Evolutionary conservation across 1,284 basidiomycete species (phyloP).

Genomic region (Cystobasidium sp.): DNA sequence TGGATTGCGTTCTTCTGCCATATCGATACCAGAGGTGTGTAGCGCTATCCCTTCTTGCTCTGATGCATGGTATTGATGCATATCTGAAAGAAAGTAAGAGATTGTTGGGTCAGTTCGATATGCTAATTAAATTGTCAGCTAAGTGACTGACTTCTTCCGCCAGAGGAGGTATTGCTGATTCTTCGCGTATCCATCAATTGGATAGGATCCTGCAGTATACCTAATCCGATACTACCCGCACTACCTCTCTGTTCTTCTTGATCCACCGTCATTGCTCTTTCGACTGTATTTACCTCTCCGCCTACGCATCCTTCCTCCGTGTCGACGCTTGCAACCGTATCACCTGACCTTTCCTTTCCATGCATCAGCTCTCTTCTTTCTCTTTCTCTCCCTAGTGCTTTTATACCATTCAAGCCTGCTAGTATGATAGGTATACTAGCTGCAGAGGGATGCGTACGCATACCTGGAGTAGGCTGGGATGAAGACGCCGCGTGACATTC

Average conservation of each 20-base stretch:
- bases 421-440: slow-evolving; percentile 39
- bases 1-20: neutral
- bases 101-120: neutral
- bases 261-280: no score
- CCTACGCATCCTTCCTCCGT: neutral
- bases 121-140: neutral
- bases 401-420: slow-evolving; percentile 8
- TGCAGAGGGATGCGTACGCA: slow-evolving; percentile 20
- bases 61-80: no score
- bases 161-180: neutral
- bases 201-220: slow-evolving; percentile 19
- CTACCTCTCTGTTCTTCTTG: neutral
- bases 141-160: neutral
- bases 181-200: neutral
- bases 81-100: no score
- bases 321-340: neutral
- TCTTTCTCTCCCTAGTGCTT: neutral
- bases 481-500: no score
- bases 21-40: neutral
- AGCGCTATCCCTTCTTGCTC: no score
- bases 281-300: no score
- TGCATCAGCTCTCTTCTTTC: neutral
- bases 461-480: neutral
- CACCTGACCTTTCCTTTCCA: slow-evolving; percentile 1
- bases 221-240: slow-evolving; percentile 16